Conservation (phyloP, 2,329 filamentous ascomycete species). For the Diplodia seriata region DNA sequence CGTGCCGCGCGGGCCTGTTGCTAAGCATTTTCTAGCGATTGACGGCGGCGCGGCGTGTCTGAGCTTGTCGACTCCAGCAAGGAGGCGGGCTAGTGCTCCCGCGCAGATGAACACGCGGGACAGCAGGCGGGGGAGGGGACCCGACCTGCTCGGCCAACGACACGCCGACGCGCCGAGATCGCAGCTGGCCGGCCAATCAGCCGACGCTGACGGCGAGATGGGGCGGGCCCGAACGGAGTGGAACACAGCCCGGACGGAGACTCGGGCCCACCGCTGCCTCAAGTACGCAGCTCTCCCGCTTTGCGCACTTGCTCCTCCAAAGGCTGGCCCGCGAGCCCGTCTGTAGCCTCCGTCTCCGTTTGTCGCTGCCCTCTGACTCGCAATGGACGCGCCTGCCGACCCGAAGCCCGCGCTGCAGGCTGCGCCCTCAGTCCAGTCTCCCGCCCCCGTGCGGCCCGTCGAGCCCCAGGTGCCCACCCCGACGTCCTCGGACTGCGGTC, state of each 20-base stretch:
- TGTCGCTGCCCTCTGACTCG: not conserved
- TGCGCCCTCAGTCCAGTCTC: not conserved
- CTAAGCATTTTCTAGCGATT: not conserved
- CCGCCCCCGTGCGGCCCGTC: not conserved
- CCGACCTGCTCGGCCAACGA: constrained; percentile 8
- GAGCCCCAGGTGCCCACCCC: constrained; percentile 9
- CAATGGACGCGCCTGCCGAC: constrained; percentile 5
- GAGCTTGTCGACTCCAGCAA: not conserved
- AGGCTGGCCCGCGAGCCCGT: not conserved
- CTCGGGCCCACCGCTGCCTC: constrained; percentile 12
- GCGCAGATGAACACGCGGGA: not conserved
- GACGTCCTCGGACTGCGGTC: constrained; percentile 13
- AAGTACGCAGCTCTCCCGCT: not conserved
- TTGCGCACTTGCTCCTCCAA: not conserved
- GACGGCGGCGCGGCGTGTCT: not conserved
- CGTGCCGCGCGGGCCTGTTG: not conserved
- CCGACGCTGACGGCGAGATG: too few relatives aligned
- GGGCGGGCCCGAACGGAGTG: not conserved
- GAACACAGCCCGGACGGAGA: not conserved
- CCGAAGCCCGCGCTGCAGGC: constrained; percentile 2
- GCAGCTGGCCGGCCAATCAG: not conserved
- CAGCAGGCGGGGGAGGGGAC: not conserved
- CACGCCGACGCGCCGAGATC: constrained; percentile 8
- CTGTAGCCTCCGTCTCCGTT: constrained; percentile 2
- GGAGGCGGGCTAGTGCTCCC: not conserved